Conservation (phyloP, 2,329 filamentous ascomycete species). For the Camillea tinctor region DNA sequence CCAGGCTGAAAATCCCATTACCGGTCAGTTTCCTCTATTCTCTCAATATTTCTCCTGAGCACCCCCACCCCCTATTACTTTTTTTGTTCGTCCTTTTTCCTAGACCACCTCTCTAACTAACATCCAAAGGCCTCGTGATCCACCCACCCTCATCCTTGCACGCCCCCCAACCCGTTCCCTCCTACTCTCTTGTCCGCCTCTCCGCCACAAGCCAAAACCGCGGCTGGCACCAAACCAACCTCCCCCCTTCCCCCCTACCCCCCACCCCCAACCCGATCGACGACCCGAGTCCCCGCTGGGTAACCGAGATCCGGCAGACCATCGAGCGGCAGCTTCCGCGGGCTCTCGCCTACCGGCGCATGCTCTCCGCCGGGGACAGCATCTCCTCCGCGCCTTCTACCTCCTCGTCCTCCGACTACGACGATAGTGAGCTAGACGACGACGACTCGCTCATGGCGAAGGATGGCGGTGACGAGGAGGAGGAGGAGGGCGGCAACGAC, state of each 20-base stretch:
- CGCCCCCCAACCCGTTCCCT: slow-evolving; percentile 35
- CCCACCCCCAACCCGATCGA: slow-evolving; percentile 10
- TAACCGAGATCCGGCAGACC: slow-evolving; percentile 43
- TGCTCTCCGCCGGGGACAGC: slow-evolving; percentile 5
- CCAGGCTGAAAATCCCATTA: slow-evolving; percentile 44
- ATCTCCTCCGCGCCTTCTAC: slow-evolving; percentile 31
- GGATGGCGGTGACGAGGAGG: slow-evolving; percentile 26
- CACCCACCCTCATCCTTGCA: slow-evolving; percentile 36
- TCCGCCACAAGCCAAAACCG: slow-evolving; percentile 51
- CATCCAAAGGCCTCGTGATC: slow-evolving; percentile 49
- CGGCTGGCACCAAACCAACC: slow-evolving; percentile 55
- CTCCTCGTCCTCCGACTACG: slow-evolving; percentile 33
- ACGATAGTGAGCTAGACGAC: slow-evolving; percentile 28
- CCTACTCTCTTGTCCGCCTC: slow-evolving; percentile 52
- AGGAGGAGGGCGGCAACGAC: slow-evolving; percentile 22
- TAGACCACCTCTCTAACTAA: slow-evolving; percentile 6
- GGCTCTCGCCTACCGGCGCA: slow-evolving; percentile 39
- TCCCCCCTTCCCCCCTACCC: slow-evolving; percentile 34
- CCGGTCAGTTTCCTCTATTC: slow-evolving; percentile 32
- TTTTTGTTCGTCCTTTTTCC: background rate
- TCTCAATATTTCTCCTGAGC: too few species aligned
- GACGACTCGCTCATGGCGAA: slow-evolving; percentile 13
- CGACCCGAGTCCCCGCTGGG: slow-evolving; percentile 43
- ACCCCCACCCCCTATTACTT: slow-evolving; percentile 12
- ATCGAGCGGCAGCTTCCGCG: slow-evolving; percentile 45